Percentiles rank a stretch among this genome's conserved stretches.
These are phyloP conservation scores for Flaveria robusta DNA, from an alignment of 129 eudicot genomes.

Conservation along the genomic window DNA sequence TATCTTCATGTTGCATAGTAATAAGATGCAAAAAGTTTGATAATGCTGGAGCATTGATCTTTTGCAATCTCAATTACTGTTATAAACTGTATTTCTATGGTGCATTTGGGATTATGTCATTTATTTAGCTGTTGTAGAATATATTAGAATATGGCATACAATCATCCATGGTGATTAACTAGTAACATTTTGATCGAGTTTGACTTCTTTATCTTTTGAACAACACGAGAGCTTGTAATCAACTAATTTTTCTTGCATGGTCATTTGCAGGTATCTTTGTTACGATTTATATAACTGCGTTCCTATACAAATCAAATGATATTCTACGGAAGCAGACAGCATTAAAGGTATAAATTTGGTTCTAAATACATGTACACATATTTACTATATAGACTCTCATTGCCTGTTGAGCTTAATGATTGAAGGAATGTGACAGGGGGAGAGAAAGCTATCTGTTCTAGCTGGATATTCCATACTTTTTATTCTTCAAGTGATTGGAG, in stretches of 20 bases:
- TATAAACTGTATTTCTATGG: neutral
- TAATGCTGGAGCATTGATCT: neutral
- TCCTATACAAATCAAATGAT: slow-evolving; percentile 81
- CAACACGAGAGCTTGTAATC: neutral
- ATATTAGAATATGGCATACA: neutral
- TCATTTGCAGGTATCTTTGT: slow-evolving; percentile 67
- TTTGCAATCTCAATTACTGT: neutral
- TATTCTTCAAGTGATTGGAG: slow-evolving; percentile 63
- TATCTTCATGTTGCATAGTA: no score
- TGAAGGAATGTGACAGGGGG: slow-evolving; percentile 55
- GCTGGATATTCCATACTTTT: slow-evolving; percentile 52
- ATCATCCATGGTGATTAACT: slow-evolving; percentile 8
- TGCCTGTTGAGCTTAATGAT: neutral
- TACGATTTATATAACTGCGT: slow-evolving; percentile 58
- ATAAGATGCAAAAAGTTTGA: no score
- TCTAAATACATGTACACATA: neutral
- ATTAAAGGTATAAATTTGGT: slow-evolving; percentile 45
- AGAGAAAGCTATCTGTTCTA: slow-evolving; percentile 65
- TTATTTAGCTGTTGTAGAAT: neutral
- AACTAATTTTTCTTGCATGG: slow-evolving; percentile 24
- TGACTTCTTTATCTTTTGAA: neutral
- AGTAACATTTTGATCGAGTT: neutral
- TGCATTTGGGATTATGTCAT: neutral
- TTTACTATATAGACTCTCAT: neutral
- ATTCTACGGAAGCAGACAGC: slow-evolving; percentile 79